Evolutionary conservation across 2,329 filamentous ascomycete species (phyloP), one percentile per base, ranked within the genome.

Genomic region (Gaeumannomyces tritici): DNA sequence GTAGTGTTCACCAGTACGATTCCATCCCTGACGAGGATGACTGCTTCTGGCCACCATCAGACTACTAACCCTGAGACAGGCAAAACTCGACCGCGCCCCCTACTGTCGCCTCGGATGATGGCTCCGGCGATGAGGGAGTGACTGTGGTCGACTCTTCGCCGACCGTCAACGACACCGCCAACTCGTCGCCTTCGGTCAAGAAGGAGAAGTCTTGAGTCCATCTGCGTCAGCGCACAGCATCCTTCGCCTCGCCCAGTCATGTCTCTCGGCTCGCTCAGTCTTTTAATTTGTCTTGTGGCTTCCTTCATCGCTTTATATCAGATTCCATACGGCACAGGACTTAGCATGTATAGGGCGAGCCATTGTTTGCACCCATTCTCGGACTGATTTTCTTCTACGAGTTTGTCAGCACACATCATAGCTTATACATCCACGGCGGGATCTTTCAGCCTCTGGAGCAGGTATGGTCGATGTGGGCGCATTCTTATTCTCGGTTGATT

Each of bases 61-160:
- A 66, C 67, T 64, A 69, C 66, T 65, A 27, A 64, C 42, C 61
- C 29, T 9, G 62, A 54, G 62, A 5, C 66, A 80, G 75, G 70
- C 74, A 75, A 69, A 77, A 73, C 66, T 72, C 71, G 63, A 72
- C 77, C 64, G 75, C 74, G 62, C 71, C 73, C 62, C 71, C 74
- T 59, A 70, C 77, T 62, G 72, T 73, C 58, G 73, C 78, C 62
- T 82, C 80, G 58, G 79, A 82, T 65, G 74, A 76, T 64, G 73
- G 72, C 59, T 74, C 76, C 55, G 79, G 74, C 63, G 80, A 83
- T 65, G 82, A 85, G 69, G 79, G 78, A 64, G 77, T 79, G 63
- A 83, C 82, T n/a, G 77, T 84, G 64, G 77, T 81, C 59, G 80
- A 84, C 65, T 77, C 77, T 62, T 76, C 76, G 61, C 73, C 76